Evolutionary conservation across 306 rosid species (phyloP).

Genomic region (Gynostemma pentaphyllum): DNA sequence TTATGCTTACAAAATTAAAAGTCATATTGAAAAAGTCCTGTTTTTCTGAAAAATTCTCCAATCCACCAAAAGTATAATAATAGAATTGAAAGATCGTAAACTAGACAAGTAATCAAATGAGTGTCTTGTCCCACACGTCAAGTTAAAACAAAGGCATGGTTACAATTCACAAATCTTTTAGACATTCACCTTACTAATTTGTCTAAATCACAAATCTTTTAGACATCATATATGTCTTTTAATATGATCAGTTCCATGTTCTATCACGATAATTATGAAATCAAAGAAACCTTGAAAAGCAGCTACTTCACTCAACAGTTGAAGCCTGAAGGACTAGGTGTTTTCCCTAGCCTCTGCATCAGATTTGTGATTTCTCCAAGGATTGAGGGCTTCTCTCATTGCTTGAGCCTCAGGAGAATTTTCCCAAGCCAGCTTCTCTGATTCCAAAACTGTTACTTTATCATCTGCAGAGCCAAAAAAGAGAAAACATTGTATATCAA

Average conservation of each 20-base stretch:
- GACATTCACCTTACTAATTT: too few relatives aligned
- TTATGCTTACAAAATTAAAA: background rate
- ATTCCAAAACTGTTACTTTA: conserved; percentile 77
- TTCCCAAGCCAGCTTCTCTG: conserved; percentile 76
- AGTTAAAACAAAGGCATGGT: background rate
- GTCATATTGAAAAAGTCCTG: background rate
- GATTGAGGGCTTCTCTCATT: conserved; percentile 51
- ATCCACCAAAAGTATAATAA: too few relatives aligned
- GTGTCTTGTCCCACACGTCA: too few relatives aligned
- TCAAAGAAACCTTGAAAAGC: conserved; percentile 9
- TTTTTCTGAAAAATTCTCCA: background rate
- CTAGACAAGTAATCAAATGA: background rate
- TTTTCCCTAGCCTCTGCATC: conserved; percentile 21
- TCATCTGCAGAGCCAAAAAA: conserved; percentile 41
- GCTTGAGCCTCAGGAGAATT: conserved; percentile 69
- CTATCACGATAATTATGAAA: background rate
- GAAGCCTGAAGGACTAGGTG: conserved; percentile 17
- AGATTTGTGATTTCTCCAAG: conserved; percentile 30
- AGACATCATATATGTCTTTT: background rate
- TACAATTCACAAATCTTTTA: too few relatives aligned
- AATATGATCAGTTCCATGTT: background rate
- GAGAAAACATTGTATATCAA: background rate
- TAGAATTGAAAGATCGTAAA: background rate
- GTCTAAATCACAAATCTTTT: too few relatives aligned
- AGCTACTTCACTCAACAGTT: background rate